Conservation (phyloP, 2,329 filamentous ascomycete species). For the Hymenoscyphus albidus region DNA sequence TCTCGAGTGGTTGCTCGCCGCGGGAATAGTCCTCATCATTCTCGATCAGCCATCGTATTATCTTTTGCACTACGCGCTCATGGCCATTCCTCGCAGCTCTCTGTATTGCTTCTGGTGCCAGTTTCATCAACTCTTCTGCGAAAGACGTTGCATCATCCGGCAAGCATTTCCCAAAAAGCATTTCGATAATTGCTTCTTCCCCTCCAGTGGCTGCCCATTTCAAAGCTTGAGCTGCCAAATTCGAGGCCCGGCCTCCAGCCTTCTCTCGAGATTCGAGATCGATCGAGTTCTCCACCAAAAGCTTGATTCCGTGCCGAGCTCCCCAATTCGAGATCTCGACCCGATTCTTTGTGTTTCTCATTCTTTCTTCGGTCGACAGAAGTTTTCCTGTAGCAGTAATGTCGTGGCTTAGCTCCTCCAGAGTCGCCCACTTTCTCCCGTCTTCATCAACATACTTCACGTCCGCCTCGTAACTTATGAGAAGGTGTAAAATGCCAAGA, state of each 20-base stretch:
- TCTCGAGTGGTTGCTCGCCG: not conserved
- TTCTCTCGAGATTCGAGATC: not conserved
- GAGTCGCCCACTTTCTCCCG: not conserved
- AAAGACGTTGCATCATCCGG: not conserved
- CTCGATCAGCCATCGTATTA: not conserved
- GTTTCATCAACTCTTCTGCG: not conserved
- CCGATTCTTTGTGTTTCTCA: not conserved
- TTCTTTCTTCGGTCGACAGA: not conserved
- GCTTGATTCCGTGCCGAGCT: not conserved
- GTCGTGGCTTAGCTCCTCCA: not conserved
- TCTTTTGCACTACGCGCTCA: not conserved
- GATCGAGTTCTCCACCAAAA: not conserved
- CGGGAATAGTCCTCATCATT: not conserved
- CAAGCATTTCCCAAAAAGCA: not conserved
- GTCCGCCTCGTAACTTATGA: not conserved
- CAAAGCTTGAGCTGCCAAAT: not conserved
- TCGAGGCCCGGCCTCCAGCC: not conserved
- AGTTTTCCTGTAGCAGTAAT: not conserved
- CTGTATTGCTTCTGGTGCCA: not conserved
- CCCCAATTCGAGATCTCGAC: not conserved
- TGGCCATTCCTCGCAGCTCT: not conserved
- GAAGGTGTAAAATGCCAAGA: not conserved
- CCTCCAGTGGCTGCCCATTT: slow-evolving; percentile 5
- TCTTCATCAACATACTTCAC: not conserved
- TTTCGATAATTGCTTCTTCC: not conserved